A percentile compares a stretch with the other conserved stretches of the same genome.
Evolutionary conservation across 225 moss, liverwort and hornwort genomes (phyloP).

Genomic region (Straminergon stramineum): DNA sequence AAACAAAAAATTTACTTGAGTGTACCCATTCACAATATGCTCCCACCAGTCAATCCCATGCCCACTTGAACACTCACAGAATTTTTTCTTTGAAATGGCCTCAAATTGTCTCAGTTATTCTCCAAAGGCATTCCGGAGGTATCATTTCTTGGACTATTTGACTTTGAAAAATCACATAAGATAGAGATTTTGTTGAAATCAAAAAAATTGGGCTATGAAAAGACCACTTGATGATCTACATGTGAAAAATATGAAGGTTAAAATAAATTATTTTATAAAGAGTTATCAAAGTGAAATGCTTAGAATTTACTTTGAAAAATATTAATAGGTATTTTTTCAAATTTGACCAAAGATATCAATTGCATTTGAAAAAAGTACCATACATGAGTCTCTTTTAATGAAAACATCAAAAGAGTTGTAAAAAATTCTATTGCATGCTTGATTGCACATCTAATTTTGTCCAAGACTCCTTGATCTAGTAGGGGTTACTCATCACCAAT

Average conservation of each 20-base stretch:
- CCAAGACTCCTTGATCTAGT: background rate
- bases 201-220: fast-evolving
- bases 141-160: fast-evolving
- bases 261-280: background rate
- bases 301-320: background rate
- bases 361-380: background rate
- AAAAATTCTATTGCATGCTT: background rate
- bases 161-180: background rate
- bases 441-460: background rate
- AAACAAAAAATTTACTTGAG: background rate
- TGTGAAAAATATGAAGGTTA: background rate
- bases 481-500: background rate
- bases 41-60: background rate
- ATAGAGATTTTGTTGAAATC: fast-evolving
- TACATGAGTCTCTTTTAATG: background rate
- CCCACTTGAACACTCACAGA: background rate
- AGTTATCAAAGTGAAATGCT: background rate
- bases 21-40: fast-evolving
- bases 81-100: background rate
- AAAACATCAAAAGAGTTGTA: background rate
- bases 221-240: background rate
- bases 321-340: background rate
- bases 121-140: fast-evolving
- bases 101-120: background rate
- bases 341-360: background rate